These are phyloP conservation scores for Nannochloris sp. DNA, from an alignment of 139 green algal species.

Conservation along the genomic window DNA sequence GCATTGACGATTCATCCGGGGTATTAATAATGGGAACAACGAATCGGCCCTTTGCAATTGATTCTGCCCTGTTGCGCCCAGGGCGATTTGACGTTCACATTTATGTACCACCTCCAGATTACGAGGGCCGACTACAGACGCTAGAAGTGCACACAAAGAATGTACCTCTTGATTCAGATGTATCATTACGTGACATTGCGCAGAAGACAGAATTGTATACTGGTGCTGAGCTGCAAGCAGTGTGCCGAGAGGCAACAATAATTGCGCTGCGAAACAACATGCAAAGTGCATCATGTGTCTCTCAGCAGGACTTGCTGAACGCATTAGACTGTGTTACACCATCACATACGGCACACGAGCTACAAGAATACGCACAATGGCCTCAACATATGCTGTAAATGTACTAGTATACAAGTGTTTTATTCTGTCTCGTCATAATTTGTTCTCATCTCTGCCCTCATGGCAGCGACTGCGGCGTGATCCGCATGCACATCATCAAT, in stretches of 20 bases:
- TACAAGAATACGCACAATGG: slow-evolving; percentile 33
- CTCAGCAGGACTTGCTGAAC: slow-evolving; percentile 35
- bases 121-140: slow-evolving; percentile 24
- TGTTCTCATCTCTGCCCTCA: slow-evolving; percentile 2
- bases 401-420: background rate
- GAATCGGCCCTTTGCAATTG: slow-evolving; percentile 64
- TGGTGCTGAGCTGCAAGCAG: slow-evolving; percentile 57
- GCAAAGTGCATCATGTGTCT: slow-evolving; percentile 27
- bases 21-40: slow-evolving; percentile 76
- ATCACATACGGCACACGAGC: slow-evolving; percentile 4
- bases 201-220: slow-evolving; percentile 41
- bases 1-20: slow-evolving; percentile 56
- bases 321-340: slow-evolving; percentile 18
- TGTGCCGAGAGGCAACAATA: slow-evolving; percentile 77
- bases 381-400: background rate
- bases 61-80: slow-evolving; percentile 69
- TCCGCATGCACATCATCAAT: slow-evolving; percentile 11
- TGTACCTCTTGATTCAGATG: slow-evolving; percentile 64
- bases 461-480: background rate
- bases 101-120: slow-evolving; percentile 84
- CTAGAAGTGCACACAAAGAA: slow-evolving; percentile 42
- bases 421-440: background rate
- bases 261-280: slow-evolving; percentile 67
- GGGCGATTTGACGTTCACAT: slow-evolving; percentile 74
- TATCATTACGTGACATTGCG: slow-evolving; percentile 55